Conservation (phyloP, 106 monocot genomes). For the Acanthochlamys bracteata region DNA sequence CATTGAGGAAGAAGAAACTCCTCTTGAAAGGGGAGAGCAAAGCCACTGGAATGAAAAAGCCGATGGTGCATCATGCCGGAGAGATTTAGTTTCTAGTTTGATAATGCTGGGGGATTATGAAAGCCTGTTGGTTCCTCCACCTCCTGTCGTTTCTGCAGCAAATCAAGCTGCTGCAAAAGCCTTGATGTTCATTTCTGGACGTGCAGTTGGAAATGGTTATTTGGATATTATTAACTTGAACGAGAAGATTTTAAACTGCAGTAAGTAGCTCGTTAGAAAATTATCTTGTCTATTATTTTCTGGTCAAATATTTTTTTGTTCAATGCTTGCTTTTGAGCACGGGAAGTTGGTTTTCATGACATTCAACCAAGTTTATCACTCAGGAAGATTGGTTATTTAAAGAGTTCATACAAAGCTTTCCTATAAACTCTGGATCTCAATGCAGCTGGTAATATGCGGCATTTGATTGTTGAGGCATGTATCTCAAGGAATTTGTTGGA, state of each 20-base stretch:
- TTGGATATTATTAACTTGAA: constrained; percentile 41
- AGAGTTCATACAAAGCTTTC: background rate
- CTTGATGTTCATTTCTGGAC: constrained; percentile 65
- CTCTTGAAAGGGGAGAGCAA: constrained; percentile 14
- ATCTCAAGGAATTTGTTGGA: constrained; percentile 85
- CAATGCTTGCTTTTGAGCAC: background rate
- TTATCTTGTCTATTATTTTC: background rate
- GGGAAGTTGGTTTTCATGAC: background rate
- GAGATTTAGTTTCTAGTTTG: constrained; percentile 66
- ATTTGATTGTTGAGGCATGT: constrained; percentile 97
- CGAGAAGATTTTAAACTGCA: constrained; percentile 51
- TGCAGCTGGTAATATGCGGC: constrained; percentile 93
- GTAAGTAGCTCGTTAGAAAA: constrained; percentile 31
- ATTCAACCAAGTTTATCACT: no score
- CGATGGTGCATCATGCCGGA: constrained; percentile 29
- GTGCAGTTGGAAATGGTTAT: constrained; percentile 45
- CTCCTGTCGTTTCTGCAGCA: constrained; percentile 50
- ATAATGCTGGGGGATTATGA: constrained; percentile 72
- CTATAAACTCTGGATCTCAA: background rate
- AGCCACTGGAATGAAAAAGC: constrained; percentile 36
- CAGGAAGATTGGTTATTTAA: background rate
- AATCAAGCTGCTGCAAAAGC: constrained; percentile 97
- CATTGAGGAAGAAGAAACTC: constrained; percentile 62
- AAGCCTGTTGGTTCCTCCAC: constrained; percentile 74
- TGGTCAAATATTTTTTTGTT: background rate